Evolutionary conservation across 768 basidiomycete species (phyloP), one percentile per base, ranked within the genome.

Genomic region (Suillus plorans): DNA sequence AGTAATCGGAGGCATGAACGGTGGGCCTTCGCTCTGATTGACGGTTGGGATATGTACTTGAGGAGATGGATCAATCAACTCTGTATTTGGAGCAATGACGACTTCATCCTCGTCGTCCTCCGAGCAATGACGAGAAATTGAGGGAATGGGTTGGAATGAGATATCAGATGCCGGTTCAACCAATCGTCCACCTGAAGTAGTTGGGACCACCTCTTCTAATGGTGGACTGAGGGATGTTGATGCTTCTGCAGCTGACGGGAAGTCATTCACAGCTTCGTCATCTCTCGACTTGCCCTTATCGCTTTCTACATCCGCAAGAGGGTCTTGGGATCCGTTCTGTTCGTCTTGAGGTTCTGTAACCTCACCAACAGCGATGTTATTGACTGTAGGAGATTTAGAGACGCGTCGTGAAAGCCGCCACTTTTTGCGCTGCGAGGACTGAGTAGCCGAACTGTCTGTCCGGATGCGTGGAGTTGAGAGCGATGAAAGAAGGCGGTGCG

Each of bases 251-350:
- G 18, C 41, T 34, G 44, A 3, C 2, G 20, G 28, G n/a, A 34
- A 28, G 14, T 62, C 60, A 47, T 64, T 61, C 28, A 14, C 60
- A 53, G 28, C 47, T 52, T 62, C 59, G 42, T 34, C 31, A 22
- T 74, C 77, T 22, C 62, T 69, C 65, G 69, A 75, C 68, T 77
- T 79, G 63, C 78, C 79, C 69, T 81, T 80, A 39, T 66, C 39
- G 62, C 60, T 62, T 61, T 67, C 67, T 36, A 69, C 65, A 63
- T 63, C 65, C 65, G 70, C 68, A 69, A 67, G 69, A 67, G 67
- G 60, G 45, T 69, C 72, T 69, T 71, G 76, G 28, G 69, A 70
- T 64, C 70, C 69, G 66, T 68, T 70, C 68, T 66, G 71, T 72
- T 75, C 75, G 63, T 65, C 70, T 61, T 71, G 45, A 28, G 45